Conservation (phyloP, 176 grass and related monocot species). For the Urochloa ruziziensis region DNA sequence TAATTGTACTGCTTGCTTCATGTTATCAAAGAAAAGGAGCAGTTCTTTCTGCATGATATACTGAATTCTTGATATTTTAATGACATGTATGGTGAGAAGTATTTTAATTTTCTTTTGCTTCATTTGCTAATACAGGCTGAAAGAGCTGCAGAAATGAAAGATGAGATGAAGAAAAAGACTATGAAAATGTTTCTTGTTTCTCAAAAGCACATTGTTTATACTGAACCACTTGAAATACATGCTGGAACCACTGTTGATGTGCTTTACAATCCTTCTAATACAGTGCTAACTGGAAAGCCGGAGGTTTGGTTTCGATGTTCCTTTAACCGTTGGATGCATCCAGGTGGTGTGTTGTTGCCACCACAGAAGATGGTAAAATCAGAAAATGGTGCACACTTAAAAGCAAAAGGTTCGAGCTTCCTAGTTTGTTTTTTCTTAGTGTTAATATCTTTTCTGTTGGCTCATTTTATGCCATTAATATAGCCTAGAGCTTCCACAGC, state of each 20-base stretch:
- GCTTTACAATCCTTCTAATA: too few relatives aligned
- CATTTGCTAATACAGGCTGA: conserved; percentile 46
- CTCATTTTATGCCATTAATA: conserved; percentile 6
- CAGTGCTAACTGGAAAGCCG: too few relatives aligned
- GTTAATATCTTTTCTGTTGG: background rate
- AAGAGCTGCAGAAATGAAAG: conserved; percentile 65
- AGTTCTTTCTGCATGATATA: background rate
- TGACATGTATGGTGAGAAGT: background rate
- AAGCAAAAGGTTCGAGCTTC: conserved; percentile 66
- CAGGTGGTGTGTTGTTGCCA: conserved; percentile 51
- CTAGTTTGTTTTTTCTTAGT: conserved; percentile 1
- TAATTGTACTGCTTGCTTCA: background rate
- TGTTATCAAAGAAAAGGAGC: conserved; percentile 10
- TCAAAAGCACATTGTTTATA: too few relatives aligned
- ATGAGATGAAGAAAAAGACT: conserved; percentile 77
- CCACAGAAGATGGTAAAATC: conserved; percentile 76
- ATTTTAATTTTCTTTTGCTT: conserved; percentile 23
- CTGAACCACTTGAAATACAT: too few relatives aligned
- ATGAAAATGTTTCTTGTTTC: conserved; percentile 87
- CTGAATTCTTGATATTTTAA: background rate
- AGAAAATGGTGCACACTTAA: conserved; percentile 56
- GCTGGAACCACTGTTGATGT: too few relatives aligned
- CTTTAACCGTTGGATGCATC: too few relatives aligned
- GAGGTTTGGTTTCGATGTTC: too few relatives aligned
- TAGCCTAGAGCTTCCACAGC: background rate